Percentiles rank a stretch among this genome's conserved stretches.
Evolutionary conservation across 176 grass and related monocot genomes (phyloP).

Genomic region (Triticum urartu): DNA sequence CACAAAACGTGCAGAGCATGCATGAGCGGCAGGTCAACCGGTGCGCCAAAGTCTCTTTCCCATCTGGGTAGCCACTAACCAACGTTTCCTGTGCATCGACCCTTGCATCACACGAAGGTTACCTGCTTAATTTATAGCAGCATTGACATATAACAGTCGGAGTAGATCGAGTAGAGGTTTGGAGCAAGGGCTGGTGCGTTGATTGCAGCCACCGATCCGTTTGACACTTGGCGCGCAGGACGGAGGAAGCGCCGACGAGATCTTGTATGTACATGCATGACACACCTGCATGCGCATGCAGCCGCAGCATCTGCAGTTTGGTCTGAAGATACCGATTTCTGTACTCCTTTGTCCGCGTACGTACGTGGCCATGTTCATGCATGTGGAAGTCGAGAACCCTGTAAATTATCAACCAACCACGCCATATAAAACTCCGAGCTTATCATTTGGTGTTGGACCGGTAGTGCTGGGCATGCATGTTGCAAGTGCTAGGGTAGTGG

Average conservation of each 20-base stretch:
- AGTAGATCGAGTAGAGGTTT: not conserved
- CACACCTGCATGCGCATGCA: not conserved
- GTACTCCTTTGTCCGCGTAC: not conserved
- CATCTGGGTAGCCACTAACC: not conserved
- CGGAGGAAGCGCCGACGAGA: not conserved
- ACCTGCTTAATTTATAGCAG: not conserved
- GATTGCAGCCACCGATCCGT: conserved; percentile 7
- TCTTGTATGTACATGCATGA: conserved; percentile 16
- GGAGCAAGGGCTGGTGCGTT: not conserved
- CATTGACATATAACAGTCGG: not conserved
- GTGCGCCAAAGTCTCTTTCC: not conserved
- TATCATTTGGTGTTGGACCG: conserved; percentile 12
- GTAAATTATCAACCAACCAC: not conserved
- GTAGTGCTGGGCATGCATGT: not conserved
- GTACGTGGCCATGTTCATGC: conserved; percentile 31
- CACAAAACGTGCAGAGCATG: not conserved
- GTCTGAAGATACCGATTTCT: conserved; percentile 1
- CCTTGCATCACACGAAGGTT: not conserved
- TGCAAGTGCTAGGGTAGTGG: not conserved
- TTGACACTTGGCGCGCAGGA: not conserved
- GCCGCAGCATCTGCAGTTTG: conserved; percentile 10
- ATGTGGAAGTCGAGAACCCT: conserved; percentile 4
- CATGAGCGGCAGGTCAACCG: not conserved
- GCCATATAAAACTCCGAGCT: not conserved
- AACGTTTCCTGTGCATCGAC: not conserved